Conservation (phyloP, 768 basidiomycete species). For the Podaxis sp. region DNA sequence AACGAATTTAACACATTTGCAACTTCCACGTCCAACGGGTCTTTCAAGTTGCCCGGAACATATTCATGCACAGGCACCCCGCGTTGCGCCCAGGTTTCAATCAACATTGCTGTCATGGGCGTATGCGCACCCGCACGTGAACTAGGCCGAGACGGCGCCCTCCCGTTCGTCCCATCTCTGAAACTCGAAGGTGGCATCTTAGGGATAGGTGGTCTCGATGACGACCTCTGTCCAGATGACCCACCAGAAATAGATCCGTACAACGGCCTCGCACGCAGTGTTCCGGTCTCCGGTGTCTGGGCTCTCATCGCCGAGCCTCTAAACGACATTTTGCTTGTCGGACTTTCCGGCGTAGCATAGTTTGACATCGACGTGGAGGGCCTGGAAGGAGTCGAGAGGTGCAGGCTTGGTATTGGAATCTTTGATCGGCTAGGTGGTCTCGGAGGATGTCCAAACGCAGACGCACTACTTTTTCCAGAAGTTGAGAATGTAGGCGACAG, state of each 20-base stretch:
- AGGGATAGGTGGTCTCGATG: conserved; percentile 36
- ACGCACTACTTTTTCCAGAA: conserved; percentile 45
- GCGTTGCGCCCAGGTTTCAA: conserved; percentile 8
- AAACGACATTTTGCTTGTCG: conserved; percentile 16
- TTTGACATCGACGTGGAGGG: conserved; percentile 33
- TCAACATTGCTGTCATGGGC: conserved; percentile 43
- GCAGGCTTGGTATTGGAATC: conserved; percentile 78
- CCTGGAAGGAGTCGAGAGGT: conserved; percentile 69
- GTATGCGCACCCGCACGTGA: conserved; percentile 69
- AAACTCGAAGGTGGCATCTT: conserved; percentile 77
- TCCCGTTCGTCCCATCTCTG: conserved; percentile 54
- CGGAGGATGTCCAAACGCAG: conserved; percentile 48
- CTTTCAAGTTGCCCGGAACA: conserved; percentile 60
- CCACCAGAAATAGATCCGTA: conserved; percentile 56
- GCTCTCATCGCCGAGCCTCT: conserved; percentile 27
- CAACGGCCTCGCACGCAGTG: conserved; percentile 56
- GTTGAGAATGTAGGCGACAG: conserved; percentile 61
- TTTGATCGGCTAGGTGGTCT: conserved; percentile 82
- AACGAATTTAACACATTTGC: conserved; percentile 74
- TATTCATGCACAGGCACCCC: conserved; percentile 57
- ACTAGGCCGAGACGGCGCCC: conserved; percentile 62
- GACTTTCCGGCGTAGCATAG: conserved; percentile 17
- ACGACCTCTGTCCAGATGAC: conserved; percentile 36
- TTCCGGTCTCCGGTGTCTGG: conserved; percentile 63
- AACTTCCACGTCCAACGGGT: conserved; percentile 83